A percentile compares a stretch with the other conserved stretches of the same genome.
phyloP scores from a whole-genome alignment of 1,284 basidiomycete species.

The Apiotrichum brassicae region DNA sequence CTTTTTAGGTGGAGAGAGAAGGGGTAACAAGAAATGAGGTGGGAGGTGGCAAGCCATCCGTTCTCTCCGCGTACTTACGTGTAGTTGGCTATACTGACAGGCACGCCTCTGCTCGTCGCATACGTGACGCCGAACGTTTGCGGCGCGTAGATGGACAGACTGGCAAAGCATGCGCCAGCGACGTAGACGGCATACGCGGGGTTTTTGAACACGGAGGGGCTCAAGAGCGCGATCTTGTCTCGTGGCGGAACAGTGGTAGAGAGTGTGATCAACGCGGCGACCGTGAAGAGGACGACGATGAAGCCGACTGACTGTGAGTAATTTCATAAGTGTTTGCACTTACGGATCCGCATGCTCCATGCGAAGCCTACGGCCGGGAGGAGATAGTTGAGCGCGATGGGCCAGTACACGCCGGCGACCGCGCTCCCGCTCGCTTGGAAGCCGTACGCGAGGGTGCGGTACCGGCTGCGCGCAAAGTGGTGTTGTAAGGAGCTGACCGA shows the following conservation, averaged over 20 bases:
- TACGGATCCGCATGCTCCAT: conserved; percentile 34
- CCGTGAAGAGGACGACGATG: conserved; percentile 23
- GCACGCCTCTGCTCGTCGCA: conserved; percentile 22
- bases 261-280: conserved; percentile 25
- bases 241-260: conserved; percentile 31
- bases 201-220: conserved; percentile 26
- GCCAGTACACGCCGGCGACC: conserved; percentile 50
- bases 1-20: too few species aligned
- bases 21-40: too few species aligned
- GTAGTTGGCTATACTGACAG: conserved; percentile 23
- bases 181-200: conserved; percentile 26
- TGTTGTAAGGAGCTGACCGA: conserved; percentile 52
- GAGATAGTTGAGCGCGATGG: conserved; percentile 50
- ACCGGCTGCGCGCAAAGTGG: conserved; percentile 49
- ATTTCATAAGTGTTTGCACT: conserved; percentile 1
- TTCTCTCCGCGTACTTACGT: conserved; percentile 12
- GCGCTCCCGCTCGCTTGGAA: conserved; percentile 31
- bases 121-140: conserved; percentile 34
- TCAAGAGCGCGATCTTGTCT: conserved; percentile 32
- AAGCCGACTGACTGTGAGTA: conserved; percentile 23
- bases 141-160: conserved; percentile 29
- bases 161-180: conserved; percentile 19
- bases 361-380: conserved; percentile 50
- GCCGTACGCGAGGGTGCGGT: conserved; percentile 35
- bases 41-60: too few species aligned